Percentiles rank a stretch among this genome's conserved stretches.
Evolutionary conservation across 108 stramenopile genomes (phyloP).

Genomic region (Skeletonema grethae): DNA sequence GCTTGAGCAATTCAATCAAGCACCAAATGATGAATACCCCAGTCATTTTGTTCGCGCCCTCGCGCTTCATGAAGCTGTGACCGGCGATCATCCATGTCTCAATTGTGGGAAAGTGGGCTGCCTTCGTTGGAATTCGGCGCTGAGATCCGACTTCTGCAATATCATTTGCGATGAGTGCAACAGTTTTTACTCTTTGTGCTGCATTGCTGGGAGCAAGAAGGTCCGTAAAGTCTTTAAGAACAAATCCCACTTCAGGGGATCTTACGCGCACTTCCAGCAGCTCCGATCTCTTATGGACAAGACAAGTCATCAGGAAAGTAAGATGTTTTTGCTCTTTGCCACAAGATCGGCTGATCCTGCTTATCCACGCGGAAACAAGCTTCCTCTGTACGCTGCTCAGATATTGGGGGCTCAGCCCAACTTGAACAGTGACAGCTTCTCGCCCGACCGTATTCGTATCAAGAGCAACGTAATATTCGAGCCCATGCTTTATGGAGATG

Average conservation of each 20-base stretch:
- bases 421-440: constrained; percentile 17
- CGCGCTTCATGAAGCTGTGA: constrained; percentile 4
- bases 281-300: background rate
- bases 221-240: constrained; percentile 15
- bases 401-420: constrained; percentile 19
- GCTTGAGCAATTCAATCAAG: constrained; percentile 9
- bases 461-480: constrained; percentile 21
- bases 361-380: background rate
- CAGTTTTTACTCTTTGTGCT: constrained; percentile 15
- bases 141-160: constrained; percentile 14
- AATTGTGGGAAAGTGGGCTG: background rate
- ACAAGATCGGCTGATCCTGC: background rate
- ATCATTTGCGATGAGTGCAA: constrained; percentile 17
- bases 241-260: constrained; percentile 12
- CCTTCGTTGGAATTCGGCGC: constrained; percentile 14
- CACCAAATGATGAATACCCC: constrained; percentile 8
- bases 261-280: constrained; percentile 19
- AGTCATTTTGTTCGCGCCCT: constrained; percentile 12
- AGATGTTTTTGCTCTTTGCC: constrained; percentile 18
- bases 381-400: constrained; percentile 14
- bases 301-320: background rate
- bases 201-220: background rate
- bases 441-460: constrained; percentile 19
- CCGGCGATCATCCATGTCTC: background rate
- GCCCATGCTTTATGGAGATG: constrained; percentile 4